phyloP scores from a whole-genome alignment of 1,284 basidiomycete genomes.

The Xerocomus minutiporus region DNA sequence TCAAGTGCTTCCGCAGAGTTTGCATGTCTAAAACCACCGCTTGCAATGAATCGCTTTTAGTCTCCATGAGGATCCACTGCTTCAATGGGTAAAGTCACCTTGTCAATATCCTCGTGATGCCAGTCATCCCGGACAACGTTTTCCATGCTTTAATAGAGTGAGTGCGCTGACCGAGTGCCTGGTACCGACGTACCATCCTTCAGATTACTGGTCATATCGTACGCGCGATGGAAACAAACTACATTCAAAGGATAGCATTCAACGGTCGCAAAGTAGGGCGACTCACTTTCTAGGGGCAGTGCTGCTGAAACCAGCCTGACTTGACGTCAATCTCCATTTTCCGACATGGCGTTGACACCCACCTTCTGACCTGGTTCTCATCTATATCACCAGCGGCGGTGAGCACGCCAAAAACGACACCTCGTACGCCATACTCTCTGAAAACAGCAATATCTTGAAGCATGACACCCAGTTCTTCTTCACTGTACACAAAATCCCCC shows the following conservation, averaged over 20 bases:
- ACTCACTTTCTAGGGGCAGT: constrained; percentile 56
- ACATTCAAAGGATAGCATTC: constrained; percentile 1
- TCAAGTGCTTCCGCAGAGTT: constrained; percentile 37
- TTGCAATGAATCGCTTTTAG: constrained; percentile 23
- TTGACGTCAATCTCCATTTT: constrained; percentile 3
- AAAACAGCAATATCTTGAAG: constrained; percentile 63
- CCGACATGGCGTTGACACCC: constrained; percentile 8
- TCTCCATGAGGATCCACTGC: not conserved
- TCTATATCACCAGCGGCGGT: constrained; percentile 59
- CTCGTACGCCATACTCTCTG: constrained; percentile 52
- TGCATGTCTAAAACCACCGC: constrained; percentile 48
- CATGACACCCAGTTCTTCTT: constrained; percentile 66
- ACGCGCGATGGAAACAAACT: constrained; percentile 83
- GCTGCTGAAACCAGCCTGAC: constrained; percentile 57
- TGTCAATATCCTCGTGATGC: constrained; percentile 70
- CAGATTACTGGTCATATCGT: constrained; percentile 66
- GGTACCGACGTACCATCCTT: constrained; percentile 41
- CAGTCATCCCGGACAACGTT: constrained; percentile 51
- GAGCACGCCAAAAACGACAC: constrained; percentile 70
- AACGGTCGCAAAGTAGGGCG: not conserved
- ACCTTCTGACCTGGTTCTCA: constrained; percentile 49
- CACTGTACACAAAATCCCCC: constrained; percentile 72
- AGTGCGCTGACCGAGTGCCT: not conserved
- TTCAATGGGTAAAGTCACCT: constrained; percentile 42
- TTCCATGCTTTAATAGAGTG: constrained; percentile 43